phyloP scores from a whole-genome alignment of 352 stramenopile genomes.

The Phytophthora cajani region DNA sequence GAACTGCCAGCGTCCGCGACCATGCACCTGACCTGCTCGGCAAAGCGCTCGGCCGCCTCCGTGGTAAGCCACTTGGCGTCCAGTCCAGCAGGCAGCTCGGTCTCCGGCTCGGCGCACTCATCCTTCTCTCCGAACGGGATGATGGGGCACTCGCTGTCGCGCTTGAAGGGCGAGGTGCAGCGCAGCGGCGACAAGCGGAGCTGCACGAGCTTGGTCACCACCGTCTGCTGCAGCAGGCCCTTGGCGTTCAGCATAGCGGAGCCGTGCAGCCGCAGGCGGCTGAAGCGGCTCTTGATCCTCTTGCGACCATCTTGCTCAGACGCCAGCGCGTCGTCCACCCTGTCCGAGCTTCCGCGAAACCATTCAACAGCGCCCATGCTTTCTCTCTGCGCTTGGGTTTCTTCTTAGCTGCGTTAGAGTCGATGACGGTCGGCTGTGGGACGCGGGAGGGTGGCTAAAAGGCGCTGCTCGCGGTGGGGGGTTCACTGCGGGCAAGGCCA shows the following conservation, averaged over 20 bases:
- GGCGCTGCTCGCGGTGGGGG: too few relatives aligned
- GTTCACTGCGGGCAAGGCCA: background rate
- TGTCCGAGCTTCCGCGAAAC: conserved; percentile 34
- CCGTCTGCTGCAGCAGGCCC: conserved; percentile 50
- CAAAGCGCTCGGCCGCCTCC: conserved; percentile 51
- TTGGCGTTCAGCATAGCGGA: conserved; percentile 55
- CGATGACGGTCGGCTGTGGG: background rate
- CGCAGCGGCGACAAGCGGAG: conserved; percentile 43
- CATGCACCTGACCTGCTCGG: conserved; percentile 49
- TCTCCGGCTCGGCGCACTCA: conserved; percentile 19
- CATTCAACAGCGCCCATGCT: conserved; percentile 49
- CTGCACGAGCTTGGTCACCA: conserved; percentile 51
- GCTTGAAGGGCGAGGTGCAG: conserved; percentile 40
- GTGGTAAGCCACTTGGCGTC: conserved; percentile 54
- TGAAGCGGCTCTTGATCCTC: conserved; percentile 33
- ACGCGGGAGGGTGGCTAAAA: background rate
- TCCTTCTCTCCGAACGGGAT: conserved; percentile 1
- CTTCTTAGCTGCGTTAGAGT: conserved; percentile 15
- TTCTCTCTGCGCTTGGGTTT: conserved; percentile 34
- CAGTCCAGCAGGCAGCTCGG: conserved; percentile 17
- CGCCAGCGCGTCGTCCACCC: conserved; percentile 6
- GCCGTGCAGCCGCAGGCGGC: conserved; percentile 43
- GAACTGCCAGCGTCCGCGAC: conserved; percentile 37
- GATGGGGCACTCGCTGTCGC: conserved; percentile 7
- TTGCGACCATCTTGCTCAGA: conserved; percentile 4